Base-by-base conservation (phyloP, 2,329 filamentous ascomycete genomes). In the Claviceps arundinis region DNA sequence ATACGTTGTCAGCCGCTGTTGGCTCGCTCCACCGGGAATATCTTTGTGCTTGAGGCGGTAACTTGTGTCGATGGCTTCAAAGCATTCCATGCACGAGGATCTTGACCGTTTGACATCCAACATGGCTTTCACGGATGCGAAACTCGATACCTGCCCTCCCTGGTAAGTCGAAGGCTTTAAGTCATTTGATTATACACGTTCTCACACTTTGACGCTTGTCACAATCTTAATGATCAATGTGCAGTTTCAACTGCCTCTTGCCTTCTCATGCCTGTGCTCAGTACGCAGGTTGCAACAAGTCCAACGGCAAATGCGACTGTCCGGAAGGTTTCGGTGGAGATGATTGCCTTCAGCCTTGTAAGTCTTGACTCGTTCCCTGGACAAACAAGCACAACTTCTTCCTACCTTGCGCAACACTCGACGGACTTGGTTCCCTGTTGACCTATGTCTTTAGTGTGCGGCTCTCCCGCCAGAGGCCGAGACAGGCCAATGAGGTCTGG, bases 231-330 rank as follows among this genome's bases (percentile, higher is more conserved):
- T 11, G 17, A 9, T 62, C 30, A 9, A 43, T 43, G 11, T 8
- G 60, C 58, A 91, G 93, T 74, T 98, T 98, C 77, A 97, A 98
- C 78, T 98, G 93, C 72, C 86, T 96, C 54, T 80, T 98, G 16
- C 90, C 93, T 30, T 88, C 87, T 56, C 94, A 95, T 67, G 83
- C 82, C 56, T 98, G 93, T 68, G 82, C 87, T 56, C 93, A 98
- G 70, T 98, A 86, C 65, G 86, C 89, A 38, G 77, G 82, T 37
- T 98, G 93, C 68, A 94, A 93, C 67, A 81, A 85, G 62, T 89
- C 82, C 63, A 95, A 89, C 61, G 93, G 93, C 48, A 90, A 94
- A 74, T 98, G 93, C 70, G 79, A 84, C 54, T 98, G 93, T 67
- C 90, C 91, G 8, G 77, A 88, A 17, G 93, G 93, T 38, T 98